Conservation (phyloP, 179 eudicot species). For the Drosera spatulata region DNA sequence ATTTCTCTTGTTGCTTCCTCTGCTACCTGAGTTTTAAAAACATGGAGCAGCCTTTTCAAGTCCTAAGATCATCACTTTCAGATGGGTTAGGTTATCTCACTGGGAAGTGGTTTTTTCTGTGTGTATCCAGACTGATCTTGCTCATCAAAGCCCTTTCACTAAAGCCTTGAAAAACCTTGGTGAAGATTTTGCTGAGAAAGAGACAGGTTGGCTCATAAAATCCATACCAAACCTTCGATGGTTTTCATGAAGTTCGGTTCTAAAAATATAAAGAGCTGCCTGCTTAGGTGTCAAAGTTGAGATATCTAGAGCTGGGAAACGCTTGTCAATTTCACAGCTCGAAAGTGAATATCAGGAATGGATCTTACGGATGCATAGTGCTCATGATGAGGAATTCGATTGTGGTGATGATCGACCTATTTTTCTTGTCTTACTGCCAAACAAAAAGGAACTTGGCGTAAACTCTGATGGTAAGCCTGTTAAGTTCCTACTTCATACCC, state of each 20-base stretch:
- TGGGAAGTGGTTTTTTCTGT: neutral
- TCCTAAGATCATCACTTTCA: too few species aligned
- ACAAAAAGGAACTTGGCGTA: conserved; percentile 42
- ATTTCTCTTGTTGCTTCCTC: too few species aligned
- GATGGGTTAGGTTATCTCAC: too few species aligned
- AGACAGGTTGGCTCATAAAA: conserved; percentile 17
- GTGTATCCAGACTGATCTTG: conserved; percentile 54
- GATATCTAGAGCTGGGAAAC: conserved; percentile 33
- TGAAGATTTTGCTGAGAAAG: conserved; percentile 16
- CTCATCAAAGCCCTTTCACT: conserved; percentile 47
- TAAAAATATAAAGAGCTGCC: too few species aligned
- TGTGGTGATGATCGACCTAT: conserved; percentile 30
- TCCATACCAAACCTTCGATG: too few species aligned
- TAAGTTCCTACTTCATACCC: neutral
- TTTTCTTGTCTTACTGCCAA: conserved; percentile 20
- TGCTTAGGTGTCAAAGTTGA: conserved; percentile 26
- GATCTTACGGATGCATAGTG: conserved; percentile 49
- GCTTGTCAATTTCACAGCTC: conserved; percentile 31
- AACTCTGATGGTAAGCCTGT: conserved; percentile 32
- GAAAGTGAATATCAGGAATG: conserved; percentile 56
- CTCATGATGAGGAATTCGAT: too few species aligned
- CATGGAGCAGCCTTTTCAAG: too few species aligned
- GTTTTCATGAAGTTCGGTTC: too few species aligned
- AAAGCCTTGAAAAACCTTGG: conserved; percentile 64
- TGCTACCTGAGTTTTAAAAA: too few species aligned